Base-by-base conservation (phyloP, 2,329 filamentous ascomycete genomes). In the Fusarium nematophilum region DNA sequence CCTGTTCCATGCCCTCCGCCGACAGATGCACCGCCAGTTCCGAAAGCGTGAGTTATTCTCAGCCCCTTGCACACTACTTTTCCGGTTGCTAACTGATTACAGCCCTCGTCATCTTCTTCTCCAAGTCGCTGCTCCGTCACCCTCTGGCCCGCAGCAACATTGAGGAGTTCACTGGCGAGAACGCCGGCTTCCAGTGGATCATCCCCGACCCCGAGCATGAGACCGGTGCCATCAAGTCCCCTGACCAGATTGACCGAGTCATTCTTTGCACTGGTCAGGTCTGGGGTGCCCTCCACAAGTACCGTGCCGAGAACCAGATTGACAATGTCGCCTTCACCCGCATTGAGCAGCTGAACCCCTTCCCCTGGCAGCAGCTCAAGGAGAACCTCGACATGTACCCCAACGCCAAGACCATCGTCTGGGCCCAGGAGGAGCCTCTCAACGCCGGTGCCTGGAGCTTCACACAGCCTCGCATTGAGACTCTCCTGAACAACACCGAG, bases 11-110 rank as follows among this genome's bases (percentile, higher is more conserved):
- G 89, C 95, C 67, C 86, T 99, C 63, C 91, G 95, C 75, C 88
- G 95, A 78, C 95, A 99, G 82, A 97, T 99, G 89, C 93, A 98
- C 85, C 88, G 95, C 72, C 94, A 99, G 76, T 99, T 99, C 90
- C 89, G 95, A 81, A 99, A 99, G 84, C 95, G 92, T 95, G 84
- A 87, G 91, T 84, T 37, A 13, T 46, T 9, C 6, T 13, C 36
- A 62, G 26, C 25, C 26, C 6, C 13, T 9, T 37, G 13, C 14
- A 15, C n/a, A 11, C 21, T 33, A 9, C 18, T 27, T 27, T 17
- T 15, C 3, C 18, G 10, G 34, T 15, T 15, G 66, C 68, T 69
- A 60, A 71, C 57, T 27, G 6, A 34, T 26, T 17, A 94, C 17
- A 64, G 92, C 95, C 69, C 87, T 99, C 52, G 84, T 98, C 71